A percentile compares a stretch with the other conserved stretches of the same genome.
Evolutionary conservation across 345 rosid genomes (phyloP).

Genomic region (Brassica carinata): DNA sequence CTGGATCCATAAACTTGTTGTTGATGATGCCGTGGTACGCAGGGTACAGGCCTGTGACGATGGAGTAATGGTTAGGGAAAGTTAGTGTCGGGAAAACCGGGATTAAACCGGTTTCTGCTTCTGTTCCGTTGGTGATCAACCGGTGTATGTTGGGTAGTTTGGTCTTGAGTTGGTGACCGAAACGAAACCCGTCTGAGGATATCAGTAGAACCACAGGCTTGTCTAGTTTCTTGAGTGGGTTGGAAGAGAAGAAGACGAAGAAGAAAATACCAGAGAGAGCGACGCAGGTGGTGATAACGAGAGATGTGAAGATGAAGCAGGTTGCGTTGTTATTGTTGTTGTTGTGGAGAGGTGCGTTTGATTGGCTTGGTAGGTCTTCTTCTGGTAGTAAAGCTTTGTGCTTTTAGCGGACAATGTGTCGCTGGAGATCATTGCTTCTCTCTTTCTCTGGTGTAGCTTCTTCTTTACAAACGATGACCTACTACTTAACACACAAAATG

Average conservation of each 20-base stretch:
- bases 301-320: neutral
- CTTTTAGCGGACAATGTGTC: neutral
- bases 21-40: conserved; percentile 77
- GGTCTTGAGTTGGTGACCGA: neutral
- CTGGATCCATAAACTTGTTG: conserved; percentile 68
- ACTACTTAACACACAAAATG: neutral
- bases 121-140: neutral
- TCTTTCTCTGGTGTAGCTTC: neutral
- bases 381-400: neutral
- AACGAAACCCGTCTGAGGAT: conserved; percentile 2
- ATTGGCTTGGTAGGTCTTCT: neutral
- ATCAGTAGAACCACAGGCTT: neutral
- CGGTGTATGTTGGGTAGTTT: neutral
- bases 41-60: conserved; percentile 44
- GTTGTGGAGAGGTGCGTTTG: neutral
- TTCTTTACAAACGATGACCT: neutral
- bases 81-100: neutral
- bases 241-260: neutral
- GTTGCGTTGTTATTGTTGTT: neutral
- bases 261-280: neutral
- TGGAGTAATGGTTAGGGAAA: neutral
- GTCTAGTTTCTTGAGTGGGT: neutral
- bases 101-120: neutral
- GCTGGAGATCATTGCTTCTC: neutral
- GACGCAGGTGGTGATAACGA: neutral